Evolutionary conservation across 75 land plant genomes (phyloP).

Genomic region (Azolla pinnata): DNA sequence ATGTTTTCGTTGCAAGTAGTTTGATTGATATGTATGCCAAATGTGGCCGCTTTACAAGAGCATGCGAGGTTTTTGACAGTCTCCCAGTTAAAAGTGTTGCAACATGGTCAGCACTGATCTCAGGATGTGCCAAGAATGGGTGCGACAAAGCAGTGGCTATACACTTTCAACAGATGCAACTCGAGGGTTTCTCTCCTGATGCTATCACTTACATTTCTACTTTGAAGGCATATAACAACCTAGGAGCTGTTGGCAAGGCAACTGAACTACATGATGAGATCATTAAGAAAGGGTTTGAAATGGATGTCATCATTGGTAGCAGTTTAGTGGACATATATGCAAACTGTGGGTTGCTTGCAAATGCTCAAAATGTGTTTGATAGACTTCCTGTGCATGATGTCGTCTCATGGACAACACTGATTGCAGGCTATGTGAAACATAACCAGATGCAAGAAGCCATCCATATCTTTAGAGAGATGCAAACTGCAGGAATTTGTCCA

Average conservation of each 20-base stretch:
- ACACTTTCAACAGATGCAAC: constrained; percentile 22
- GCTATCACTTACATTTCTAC: constrained; percentile 10
- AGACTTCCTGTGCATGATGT: constrained; percentile 32
- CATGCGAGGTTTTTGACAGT: neutral
- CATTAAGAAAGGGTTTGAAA: constrained; percentile 27
- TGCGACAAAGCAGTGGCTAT: neutral
- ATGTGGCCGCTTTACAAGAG: constrained; percentile 29
- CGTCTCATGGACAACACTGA: constrained; percentile 11
- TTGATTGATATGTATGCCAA: constrained; percentile 54
- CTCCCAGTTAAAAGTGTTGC: neutral
- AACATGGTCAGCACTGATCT: neutral
- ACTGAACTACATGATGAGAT: constrained; percentile 39
- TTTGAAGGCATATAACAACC: constrained; percentile 9
- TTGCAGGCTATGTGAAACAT: constrained; percentile 13
- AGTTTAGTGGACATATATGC: constrained; percentile 51
- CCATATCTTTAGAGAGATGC: constrained; percentile 10
- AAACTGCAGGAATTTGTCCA: constrained; percentile 8
- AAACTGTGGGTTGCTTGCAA: constrained; percentile 30
- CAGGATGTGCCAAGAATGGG: constrained; percentile 1
- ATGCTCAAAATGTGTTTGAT: constrained; percentile 27
- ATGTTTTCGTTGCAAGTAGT: constrained; percentile 34
- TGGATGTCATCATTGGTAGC: constrained; percentile 30
- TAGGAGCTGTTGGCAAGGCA: constrained; percentile 19
- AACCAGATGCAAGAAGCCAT: constrained; percentile 8
- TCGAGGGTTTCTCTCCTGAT: constrained; percentile 9